phyloP scores from a whole-genome alignment of 2,329 filamentous ascomycete species.

The Fusarium scirpi region DNA sequence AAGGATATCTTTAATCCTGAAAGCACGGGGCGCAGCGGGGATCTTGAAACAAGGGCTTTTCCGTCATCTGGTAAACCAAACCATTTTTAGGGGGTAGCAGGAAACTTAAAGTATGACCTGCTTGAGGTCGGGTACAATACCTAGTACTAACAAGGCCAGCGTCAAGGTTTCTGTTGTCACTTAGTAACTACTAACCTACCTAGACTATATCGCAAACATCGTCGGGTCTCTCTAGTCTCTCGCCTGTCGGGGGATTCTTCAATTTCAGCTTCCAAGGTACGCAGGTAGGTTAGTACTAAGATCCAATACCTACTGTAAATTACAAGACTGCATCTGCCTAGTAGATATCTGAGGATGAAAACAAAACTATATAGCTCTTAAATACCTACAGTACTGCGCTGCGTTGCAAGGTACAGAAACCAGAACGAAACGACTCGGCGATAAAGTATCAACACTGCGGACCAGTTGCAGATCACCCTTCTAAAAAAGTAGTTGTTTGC shows the following conservation, averaged over 20 bases:
- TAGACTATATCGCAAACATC: neutral
- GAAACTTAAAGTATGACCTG: neutral
- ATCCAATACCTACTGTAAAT: neutral
- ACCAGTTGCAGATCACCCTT: slow-evolving; percentile 25
- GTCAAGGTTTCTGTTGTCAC: neutral
- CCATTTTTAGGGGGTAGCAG: slow-evolving; percentile 2
- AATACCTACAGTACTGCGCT: neutral
- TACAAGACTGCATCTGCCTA: neutral
- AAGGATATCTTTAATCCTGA: slow-evolving; percentile 25
- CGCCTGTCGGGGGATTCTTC: neutral
- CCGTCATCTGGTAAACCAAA: slow-evolving; percentile 21
- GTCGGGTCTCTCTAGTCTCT: neutral
- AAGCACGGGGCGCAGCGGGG: slow-evolving; percentile 23
- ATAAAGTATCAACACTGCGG: slow-evolving; percentile 1
- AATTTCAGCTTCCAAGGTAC: neutral
- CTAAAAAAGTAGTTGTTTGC: slow-evolving; percentile 14
- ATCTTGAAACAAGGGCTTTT: slow-evolving; percentile 37
- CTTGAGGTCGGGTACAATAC: neutral
- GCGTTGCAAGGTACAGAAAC: neutral
- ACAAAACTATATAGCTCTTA: neutral
- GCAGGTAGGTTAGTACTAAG: neutral
- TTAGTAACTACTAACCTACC: neutral
- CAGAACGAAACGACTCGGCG: neutral
- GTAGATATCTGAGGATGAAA: neutral
- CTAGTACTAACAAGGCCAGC: neutral